These are phyloP conservation scores for Coix lacrymajobi DNA, from an alignment of 176 grass and related monocot species.

Conservation along the genomic window DNA sequence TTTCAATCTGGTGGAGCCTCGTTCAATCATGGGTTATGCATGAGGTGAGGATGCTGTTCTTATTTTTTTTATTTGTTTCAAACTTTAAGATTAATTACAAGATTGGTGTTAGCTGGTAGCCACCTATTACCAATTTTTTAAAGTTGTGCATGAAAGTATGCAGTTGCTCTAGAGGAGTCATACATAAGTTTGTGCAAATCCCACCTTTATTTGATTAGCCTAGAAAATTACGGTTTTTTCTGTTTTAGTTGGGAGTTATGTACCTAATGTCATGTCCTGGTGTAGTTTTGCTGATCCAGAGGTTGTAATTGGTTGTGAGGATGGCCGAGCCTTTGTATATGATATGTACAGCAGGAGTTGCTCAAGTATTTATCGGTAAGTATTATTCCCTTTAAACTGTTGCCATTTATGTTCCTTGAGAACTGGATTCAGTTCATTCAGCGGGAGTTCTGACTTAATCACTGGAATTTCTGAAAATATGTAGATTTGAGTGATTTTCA, in stretches of 20 bases:
- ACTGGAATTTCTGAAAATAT: background rate
- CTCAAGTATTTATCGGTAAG: slow-evolving; percentile 73
- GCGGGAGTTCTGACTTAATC: background rate
- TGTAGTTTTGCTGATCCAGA: slow-evolving; percentile 80
- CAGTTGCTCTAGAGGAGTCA: background rate
- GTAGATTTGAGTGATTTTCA: background rate
- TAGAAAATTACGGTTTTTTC: background rate
- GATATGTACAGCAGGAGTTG: slow-evolving; percentile 96
- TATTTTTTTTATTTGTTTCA: background rate
- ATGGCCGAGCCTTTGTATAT: slow-evolving; percentile 82
- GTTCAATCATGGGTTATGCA: slow-evolving; percentile 70
- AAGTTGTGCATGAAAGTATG: slow-evolving; percentile 4
- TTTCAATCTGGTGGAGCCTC: slow-evolving; percentile 58
- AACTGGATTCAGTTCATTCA: background rate
- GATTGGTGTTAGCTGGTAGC: background rate
- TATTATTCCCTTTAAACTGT: background rate
- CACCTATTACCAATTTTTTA: background rate
- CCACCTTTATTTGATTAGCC: slow-evolving; percentile 3
- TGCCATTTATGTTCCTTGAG: background rate
- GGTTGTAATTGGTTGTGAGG: slow-evolving; percentile 88
- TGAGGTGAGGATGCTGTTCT: slow-evolving; percentile 51
- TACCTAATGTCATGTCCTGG: slow-evolving; percentile 27
- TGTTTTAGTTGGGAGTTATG: slow-evolving; percentile 5
- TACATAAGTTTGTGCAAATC: background rate
- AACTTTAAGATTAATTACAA: slow-evolving; percentile 9